phyloP scores from a whole-genome alignment of 192 early-diverging fungal genomes.

The Entophlyctis helioformis region DNA sequence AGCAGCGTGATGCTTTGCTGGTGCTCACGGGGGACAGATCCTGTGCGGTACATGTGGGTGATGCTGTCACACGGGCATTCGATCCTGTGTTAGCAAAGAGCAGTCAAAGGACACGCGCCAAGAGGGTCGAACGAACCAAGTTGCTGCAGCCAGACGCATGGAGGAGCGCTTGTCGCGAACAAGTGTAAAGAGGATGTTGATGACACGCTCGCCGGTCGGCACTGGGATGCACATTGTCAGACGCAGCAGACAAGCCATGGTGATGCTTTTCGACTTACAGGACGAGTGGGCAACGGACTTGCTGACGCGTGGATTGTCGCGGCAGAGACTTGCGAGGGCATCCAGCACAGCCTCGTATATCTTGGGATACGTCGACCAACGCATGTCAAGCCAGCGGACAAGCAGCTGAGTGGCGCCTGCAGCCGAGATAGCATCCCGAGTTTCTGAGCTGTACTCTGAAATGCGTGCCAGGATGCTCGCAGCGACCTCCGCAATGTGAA shows the following conservation, averaged over 20 bases:
- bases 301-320: slow-evolving; percentile 44
- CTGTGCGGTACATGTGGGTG: slow-evolving; percentile 51
- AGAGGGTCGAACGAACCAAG: slow-evolving; percentile 36
- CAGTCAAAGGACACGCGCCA: too few species aligned
- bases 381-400: slow-evolving; percentile 37
- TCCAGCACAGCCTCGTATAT: slow-evolving; percentile 71
- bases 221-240: too few species aligned
- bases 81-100: too few species aligned
- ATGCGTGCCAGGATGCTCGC: slow-evolving; percentile 55
- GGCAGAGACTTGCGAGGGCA: slow-evolving; percentile 53
- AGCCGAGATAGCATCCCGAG: slow-evolving; percentile 34
- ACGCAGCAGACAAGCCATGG: too few species aligned
- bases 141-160: slow-evolving; percentile 58
- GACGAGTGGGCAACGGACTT: too few species aligned
- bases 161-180: slow-evolving; percentile 51
- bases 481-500: slow-evolving; percentile 51
- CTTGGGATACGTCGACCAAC: slow-evolving; percentile 33
- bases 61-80: slow-evolving; percentile 32
- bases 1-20: slow-evolving; percentile 35
- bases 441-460: too few species aligned
- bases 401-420: slow-evolving; percentile 46
- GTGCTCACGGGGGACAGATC: slow-evolving; percentile 36
- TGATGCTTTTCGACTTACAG: too few species aligned
- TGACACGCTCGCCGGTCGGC: too few species aligned
- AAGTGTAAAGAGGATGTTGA: slow-evolving; percentile 54